Conservation (phyloP, 495 filamentous ascomycete genomes). For the Penicillium turbatum region DNA sequence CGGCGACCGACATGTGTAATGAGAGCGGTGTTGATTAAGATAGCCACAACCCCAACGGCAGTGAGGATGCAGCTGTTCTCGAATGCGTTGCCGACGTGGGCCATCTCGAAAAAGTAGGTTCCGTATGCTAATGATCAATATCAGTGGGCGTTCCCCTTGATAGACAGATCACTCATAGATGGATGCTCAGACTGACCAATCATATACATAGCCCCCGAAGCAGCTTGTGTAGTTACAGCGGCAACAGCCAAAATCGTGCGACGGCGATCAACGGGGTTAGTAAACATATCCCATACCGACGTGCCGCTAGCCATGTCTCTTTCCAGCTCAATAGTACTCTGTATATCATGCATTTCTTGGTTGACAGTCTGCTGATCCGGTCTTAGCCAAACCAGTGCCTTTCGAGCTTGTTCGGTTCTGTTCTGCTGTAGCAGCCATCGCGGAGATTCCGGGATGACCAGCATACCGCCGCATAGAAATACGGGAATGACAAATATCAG, state of each 20-base stretch:
- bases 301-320: conserved; percentile 36
- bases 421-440: conserved; percentile 56
- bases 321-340: conserved; percentile 49
- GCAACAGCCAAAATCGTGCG: conserved; percentile 48
- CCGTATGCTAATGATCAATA: conserved; percentile 42
- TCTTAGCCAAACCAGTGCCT: conserved; percentile 30
- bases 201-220: conserved; percentile 58
- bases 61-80: conserved; percentile 55
- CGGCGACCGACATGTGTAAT: conserved; percentile 53
- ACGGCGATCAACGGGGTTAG: conserved; percentile 49
- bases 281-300: conserved; percentile 50
- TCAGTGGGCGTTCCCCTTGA: not conserved
- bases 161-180: not conserved
- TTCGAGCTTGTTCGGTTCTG: conserved; percentile 45
- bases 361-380: conserved; percentile 41
- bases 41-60: conserved; percentile 52
- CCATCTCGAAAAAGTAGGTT: conserved; percentile 65
- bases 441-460: conserved; percentile 62
- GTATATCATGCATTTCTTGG: conserved; percentile 50
- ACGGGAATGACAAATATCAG: conserved; percentile 55
- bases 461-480: conserved; percentile 45
- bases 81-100: conserved; percentile 54
- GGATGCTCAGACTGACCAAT: conserved; percentile 33
- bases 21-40: conserved; percentile 50
- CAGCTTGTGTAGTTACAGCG: conserved; percentile 52